Evolutionary conservation across 2,329 filamentous ascomycete genomes (phyloP), one percentile per base, ranked within the genome.

Genomic region (Fonsecaea pedrosoi): DNA sequence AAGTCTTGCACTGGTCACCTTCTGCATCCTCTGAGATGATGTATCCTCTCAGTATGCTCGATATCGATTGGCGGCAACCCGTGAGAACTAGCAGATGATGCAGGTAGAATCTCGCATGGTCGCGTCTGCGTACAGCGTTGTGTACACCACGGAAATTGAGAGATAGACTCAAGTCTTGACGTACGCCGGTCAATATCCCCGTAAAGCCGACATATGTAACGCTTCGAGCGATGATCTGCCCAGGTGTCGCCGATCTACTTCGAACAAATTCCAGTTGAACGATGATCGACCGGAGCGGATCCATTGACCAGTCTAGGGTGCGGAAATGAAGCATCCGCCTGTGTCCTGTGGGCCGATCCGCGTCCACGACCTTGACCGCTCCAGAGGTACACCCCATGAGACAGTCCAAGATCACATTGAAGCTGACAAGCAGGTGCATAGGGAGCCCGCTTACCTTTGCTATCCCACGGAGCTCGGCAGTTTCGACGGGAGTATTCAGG

Each of bases 301-400:
- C 81, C 85, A 87, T 86, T 0, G 76, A 79, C 84, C 84, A 86
- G 67, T 87, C 85, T 15, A 87, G 71, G 1, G 79, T 82, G 1
- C 80, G 74, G 66, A 81, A 82, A 73, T 77, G 75, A 10, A 79
- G 66, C 75, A 79, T 78, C 65, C 68, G 75, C 5, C 71, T 68
- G 48, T 69, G 59, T 0, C 60, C 66, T 18, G 63, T 61, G 6
- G 62, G 65, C 13, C 72, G 65, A 4, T 67, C 66, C 12, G 53
- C 35, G 25, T 72, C 66, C 38, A 70, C 62, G 3, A 69, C 69
- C 45, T 73, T 73, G 1, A 76, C 77, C 15, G 81, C 85, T 25
- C 86, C 85, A 67, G 86, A 89, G 0, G 88, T 90, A 73, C 89
- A 90, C 2, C 88, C 88, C 77, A 90, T 83, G 40, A 90, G 78